phyloP scores from a whole-genome alignment of 1,139 yeast genomes.

The Suhomyces taliae region DNA sequence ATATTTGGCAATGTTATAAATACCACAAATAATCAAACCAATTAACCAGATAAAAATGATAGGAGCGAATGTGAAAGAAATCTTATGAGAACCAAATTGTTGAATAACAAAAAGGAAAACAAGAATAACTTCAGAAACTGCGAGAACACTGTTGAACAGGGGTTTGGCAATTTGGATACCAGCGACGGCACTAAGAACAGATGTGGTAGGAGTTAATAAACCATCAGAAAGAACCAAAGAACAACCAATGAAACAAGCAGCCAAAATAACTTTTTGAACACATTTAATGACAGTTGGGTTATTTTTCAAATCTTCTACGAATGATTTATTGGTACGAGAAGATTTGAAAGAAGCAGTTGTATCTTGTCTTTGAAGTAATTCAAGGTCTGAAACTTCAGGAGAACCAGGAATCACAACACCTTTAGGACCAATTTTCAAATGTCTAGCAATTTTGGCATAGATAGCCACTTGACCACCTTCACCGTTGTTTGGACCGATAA shows the following conservation, averaged over 20 bases:
- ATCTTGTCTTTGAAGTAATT: conserved; percentile 41
- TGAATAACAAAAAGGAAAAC: conserved; percentile 46
- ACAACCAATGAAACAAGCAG: conserved; percentile 54
- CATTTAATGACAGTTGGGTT: conserved; percentile 24
- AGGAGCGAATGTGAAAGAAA: conserved; percentile 52
- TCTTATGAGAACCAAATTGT: conserved; percentile 45
- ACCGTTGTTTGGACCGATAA: conserved; percentile 54
- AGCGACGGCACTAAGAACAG: conserved; percentile 53
- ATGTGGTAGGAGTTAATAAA: conserved; percentile 60
- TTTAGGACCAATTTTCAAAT: conserved; percentile 46
- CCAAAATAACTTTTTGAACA: conserved; percentile 34
- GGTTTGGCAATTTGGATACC: conserved; percentile 51
- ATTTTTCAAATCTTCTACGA: conserved; percentile 20
- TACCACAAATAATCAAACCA: conserved; percentile 46
- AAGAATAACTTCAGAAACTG: conserved; percentile 50
- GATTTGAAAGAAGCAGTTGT: conserved; percentile 29
- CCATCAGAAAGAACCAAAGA: conserved; percentile 60
- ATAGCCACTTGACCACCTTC: conserved; percentile 67
- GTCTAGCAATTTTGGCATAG: conserved; percentile 55
- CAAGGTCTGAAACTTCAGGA: conserved; percentile 34
- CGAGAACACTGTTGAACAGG: conserved; percentile 40
- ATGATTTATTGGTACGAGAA: conserved; percentile 11
- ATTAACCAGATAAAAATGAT: conserved; percentile 52
- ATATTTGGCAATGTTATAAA: conserved; percentile 39
- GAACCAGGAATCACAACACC: conserved; percentile 47